Conservation (phyloP, 108 stramenopile species). For the Skeletonema potamos region DNA sequence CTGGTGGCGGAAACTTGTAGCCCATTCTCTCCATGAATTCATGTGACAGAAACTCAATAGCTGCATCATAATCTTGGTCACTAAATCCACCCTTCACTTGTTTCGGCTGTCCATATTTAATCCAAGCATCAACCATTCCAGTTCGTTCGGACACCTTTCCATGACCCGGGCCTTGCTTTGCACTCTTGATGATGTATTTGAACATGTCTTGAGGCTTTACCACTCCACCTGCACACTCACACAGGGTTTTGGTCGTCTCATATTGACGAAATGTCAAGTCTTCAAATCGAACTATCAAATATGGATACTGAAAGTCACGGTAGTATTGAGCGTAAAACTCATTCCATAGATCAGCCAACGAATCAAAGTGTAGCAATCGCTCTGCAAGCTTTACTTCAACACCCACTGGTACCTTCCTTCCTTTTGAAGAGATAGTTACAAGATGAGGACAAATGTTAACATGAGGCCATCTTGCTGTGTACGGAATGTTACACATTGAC, state of each 20-base stretch:
- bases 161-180: conserved; percentile 58
- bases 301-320: conserved; percentile 47
- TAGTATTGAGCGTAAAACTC: conserved; percentile 67
- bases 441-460: conserved; percentile 67
- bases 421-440: conserved; percentile 6
- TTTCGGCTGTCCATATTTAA: conserved; percentile 65
- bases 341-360: conserved; percentile 62
- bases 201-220: conserved; percentile 30
- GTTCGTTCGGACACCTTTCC: conserved; percentile 51
- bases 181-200: conserved; percentile 45
- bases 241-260: conserved; percentile 54
- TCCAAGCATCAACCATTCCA: conserved; percentile 70
- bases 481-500: conserved; percentile 72
- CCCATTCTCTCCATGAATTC: conserved; percentile 59
- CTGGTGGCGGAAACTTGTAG: conserved; percentile 62
- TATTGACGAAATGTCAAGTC: conserved; percentile 73
- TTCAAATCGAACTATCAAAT: conserved; percentile 74
- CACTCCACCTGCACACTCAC: conserved; percentile 68
- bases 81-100: conserved; percentile 49
- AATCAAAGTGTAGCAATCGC: conserved; percentile 21
- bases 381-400: conserved; percentile 28
- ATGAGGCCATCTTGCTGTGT: conserved; percentile 64
- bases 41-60: conserved; percentile 35
- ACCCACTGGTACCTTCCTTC: conserved; percentile 16
- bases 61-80: conserved; percentile 53